Evolutionary conservation across 2,329 filamentous ascomycete species (phyloP), one percentile per base, ranked within the genome.

Genomic region (Dothistroma septosporum): DNA sequence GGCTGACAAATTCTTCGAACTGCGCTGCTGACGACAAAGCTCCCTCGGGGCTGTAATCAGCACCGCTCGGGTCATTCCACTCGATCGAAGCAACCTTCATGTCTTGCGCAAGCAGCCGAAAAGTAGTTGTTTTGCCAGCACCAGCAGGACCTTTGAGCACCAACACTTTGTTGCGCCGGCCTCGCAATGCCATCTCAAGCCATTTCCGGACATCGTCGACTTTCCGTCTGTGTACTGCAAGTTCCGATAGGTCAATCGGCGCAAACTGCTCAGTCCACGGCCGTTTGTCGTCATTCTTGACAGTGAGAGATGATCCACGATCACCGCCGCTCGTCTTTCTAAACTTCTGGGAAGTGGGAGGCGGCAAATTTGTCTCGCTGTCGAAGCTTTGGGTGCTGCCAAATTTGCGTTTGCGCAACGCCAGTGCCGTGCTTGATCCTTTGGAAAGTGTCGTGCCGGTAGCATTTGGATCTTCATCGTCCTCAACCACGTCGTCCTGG

Each of bases 211-310:
- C 92, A 76, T 97, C 92, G 1, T 85, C 78, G 6, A 97, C 90
- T 75, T 99, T 99, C 69, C 85, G 94, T 79, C 95, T 97, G 75
- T 99, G 92, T 19, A 99, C 93, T 0, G 89, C 93, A 50, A 99
- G 79, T 76, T 97, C 93, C 16, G 92, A 87, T 12, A 97, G 74
- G 67, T 84, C 88, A 2, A 74, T 70, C 0, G 93, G 93, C 1
- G 85, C 87, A 74, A 91, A 97, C 67, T 87, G 85, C 68, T 97
- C 92, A 16, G 89, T 89, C 93, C 93, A 97, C 2, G 93, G 92
- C 56, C 88, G 83, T 53, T 80, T 76, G 66, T 91, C 87, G 37
- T 84, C 80, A 53, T 67, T 73, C 53, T 44, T 35, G 21, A 61
- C 60, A 22, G 55, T 62, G 52, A 68, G 70, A 9, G 74, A 68